These are phyloP conservation scores for Metschnikowia aberdeeniae DNA, from an alignment of 805 yeast species.

Conservation along the genomic window DNA sequence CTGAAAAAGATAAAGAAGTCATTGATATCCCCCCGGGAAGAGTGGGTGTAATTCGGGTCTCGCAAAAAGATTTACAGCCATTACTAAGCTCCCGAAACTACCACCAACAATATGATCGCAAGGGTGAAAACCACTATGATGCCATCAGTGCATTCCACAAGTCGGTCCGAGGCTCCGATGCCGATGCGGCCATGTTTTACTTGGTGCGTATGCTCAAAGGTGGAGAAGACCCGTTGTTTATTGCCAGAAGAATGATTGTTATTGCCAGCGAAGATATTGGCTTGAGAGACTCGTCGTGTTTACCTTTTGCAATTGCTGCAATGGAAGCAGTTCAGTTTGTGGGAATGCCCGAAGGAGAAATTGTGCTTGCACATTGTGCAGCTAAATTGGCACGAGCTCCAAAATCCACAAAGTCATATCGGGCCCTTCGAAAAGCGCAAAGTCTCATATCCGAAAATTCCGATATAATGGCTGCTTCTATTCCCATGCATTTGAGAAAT, in stretches of 20 bases:
- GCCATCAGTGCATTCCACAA: constrained; percentile 95
- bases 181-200: constrained; percentile 87
- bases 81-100: constrained; percentile 41
- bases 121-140: constrained; percentile 92
- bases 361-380: constrained; percentile 86
- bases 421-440: constrained; percentile 72
- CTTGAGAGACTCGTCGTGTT: constrained; percentile 69
- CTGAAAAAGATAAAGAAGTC: constrained; percentile 13
- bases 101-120: constrained; percentile 68
- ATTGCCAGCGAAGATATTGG: constrained; percentile 97
- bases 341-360: constrained; percentile 93
- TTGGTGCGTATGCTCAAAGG: constrained; percentile 84
- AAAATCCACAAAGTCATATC: constrained; percentile 81
- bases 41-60: constrained; percentile 37
- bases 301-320: constrained; percentile 84
- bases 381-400: constrained; percentile 83
- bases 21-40: constrained; percentile 5
- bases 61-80: constrained; percentile 38
- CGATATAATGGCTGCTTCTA: constrained; percentile 54
- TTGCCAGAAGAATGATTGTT: constrained; percentile 86
- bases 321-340: constrained; percentile 84
- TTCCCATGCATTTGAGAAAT: constrained; percentile 82
- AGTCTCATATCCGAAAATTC: constrained; percentile 54
- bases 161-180: constrained; percentile 81
- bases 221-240: constrained; percentile 90